phyloP scores from a whole-genome alignment of 2,329 filamentous ascomycete species.

The Colletotrichum sp. region DNA sequence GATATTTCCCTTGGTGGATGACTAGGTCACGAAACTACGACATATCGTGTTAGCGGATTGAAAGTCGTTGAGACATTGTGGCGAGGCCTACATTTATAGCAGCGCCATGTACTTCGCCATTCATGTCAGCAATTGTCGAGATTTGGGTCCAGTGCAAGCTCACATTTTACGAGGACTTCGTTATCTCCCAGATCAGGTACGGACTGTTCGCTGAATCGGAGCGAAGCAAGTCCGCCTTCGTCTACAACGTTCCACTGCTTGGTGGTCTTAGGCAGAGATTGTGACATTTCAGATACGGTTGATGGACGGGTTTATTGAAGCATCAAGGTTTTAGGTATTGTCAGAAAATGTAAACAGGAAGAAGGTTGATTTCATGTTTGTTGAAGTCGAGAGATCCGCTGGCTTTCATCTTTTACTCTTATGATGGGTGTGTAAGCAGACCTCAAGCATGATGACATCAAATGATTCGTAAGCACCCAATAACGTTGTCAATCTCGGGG shows the following conservation, averaged over 20 bases:
- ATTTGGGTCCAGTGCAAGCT: conserved; percentile 19
- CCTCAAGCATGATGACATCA: background rate
- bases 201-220: background rate
- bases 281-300: background rate
- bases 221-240: background rate
- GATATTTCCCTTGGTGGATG: conserved; percentile 34
- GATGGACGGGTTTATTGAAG: background rate
- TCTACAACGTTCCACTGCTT: conserved; percentile 9
- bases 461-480: background rate
- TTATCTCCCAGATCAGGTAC: conserved; percentile 5
- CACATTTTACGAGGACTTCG: conserved; percentile 17
- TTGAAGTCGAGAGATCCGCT: background rate
- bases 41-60: background rate
- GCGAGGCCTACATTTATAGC: conserved; percentile 1
- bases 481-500: background rate
- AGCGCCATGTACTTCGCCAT: conserved; percentile 36
- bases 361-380: background rate
- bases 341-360: background rate
- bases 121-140: conserved; percentile 50
- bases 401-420: background rate
- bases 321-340: background rate
- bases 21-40: conserved; percentile 6
- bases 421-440: background rate
- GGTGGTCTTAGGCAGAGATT: background rate
- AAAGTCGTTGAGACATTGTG: background rate